Conservation (phyloP, 306 rosid genomes). For the Cicer judaicum region DNA sequence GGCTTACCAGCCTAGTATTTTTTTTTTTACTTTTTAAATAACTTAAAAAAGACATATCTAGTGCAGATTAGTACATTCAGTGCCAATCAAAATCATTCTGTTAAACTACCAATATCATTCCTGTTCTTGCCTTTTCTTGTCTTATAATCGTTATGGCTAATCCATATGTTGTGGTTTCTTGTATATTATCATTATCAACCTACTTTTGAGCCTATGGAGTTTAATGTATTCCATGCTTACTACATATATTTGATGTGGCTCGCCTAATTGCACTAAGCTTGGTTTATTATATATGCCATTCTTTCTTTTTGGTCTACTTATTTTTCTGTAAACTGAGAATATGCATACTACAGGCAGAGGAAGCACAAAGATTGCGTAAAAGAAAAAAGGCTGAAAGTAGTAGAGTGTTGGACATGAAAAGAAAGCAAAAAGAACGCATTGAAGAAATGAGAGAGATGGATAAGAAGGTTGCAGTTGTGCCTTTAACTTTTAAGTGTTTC, state of each 20-base stretch:
- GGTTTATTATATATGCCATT: not conserved
- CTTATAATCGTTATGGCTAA: not conserved
- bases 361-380: constrained; percentile 81
- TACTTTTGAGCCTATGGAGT: not conserved
- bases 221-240: constrained; percentile 1
- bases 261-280: not conserved
- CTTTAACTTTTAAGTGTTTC: constrained; percentile 6
- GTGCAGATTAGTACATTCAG: constrained; percentile 12
- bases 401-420: constrained; percentile 75
- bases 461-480: constrained; percentile 72
- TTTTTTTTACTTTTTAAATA: not conserved
- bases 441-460: constrained; percentile 93
- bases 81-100: not conserved
- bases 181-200: not conserved
- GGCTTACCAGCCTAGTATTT: not conserved
- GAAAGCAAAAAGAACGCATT: constrained; percentile 84
- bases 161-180: constrained; percentile 20
- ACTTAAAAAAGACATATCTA: not conserved
- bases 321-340: constrained; percentile 33
- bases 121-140: not conserved
- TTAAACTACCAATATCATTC: not conserved
- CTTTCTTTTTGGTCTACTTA: not conserved
- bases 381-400: constrained; percentile 76
- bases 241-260: constrained; percentile 6
- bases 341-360: constrained; percentile 69